Evolutionary conservation across 148 eudicot species (phyloP), one percentile per base, ranked within the genome.

Genomic region (Cornus controversa): DNA sequence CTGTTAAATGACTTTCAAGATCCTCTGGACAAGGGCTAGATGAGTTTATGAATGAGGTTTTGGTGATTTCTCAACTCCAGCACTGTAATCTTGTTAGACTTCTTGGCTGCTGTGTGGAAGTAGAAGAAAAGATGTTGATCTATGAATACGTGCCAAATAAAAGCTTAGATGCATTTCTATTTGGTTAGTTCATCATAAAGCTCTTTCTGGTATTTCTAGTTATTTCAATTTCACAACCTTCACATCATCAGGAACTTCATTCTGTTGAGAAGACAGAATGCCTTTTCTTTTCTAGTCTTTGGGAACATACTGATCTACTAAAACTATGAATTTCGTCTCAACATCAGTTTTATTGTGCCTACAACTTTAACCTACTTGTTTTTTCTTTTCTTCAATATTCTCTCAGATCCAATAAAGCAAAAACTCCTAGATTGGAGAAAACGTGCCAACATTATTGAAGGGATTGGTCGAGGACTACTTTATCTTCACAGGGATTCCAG

Each of bases 341-440:
- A 5, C 34, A 31, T 31, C 34, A 31, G 4, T 2, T 31, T 31
- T 31, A 31, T 31, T 31, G 4, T 31, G 4, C 34, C 1, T 2
- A 31, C 34, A 31, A 31, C 34, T 20, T 14, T 54, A 14, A 54
- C 60, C 20, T 54, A 54, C 22, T 20, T 14, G 22, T 54, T 14
- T 54, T 14, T 31, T 20, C 5, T 54, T 54, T 14, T 16, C 20
- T 15, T 34, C 23, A 16, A n/a, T n/a, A 36, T 24, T 6, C 5
- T 8, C 31, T 47, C 83, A 73, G 81, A 72, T 77, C 50, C 75
- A 69, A 37, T 69, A 26, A 80, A 74, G 62, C 69, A 68, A 72
- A 69, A 65, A 63, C 9, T 71, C 29, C 79, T 86, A 54, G 80
- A 86, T 58, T 88, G 91, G 91, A 53, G 68, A 20, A 88, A 84